Evolutionary conservation across 139 green algal genomes (phyloP).

Genomic region (Gonium pectorale): DNA sequence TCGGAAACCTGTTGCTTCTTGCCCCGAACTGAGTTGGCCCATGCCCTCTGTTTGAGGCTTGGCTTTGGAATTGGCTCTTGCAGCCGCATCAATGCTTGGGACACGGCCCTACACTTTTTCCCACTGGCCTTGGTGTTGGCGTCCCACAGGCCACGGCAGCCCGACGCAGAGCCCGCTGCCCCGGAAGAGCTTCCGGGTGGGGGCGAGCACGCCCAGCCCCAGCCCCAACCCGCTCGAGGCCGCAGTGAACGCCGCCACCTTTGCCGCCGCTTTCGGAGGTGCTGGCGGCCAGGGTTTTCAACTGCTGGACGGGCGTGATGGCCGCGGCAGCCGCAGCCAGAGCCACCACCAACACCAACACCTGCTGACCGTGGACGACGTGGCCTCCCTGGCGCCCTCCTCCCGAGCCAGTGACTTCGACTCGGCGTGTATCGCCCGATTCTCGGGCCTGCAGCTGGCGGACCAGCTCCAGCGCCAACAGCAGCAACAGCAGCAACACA

Average conservation of each 20-base stretch:
- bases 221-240: not conserved
- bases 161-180: not conserved
- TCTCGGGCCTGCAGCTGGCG: slow-evolving; percentile 29
- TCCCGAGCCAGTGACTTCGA: not conserved
- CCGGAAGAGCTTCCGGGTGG: no score
- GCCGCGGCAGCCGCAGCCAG: not conserved
- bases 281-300: no score
- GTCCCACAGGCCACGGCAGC: not conserved
- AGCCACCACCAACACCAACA: not conserved
- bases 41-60: no score
- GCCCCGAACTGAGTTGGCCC: no score
- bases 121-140: no score
- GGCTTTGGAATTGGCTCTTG: no score
- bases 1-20: no score
- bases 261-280: no score
- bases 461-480: slow-evolving; percentile 27
- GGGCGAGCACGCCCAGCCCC: not conserved
- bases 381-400: not conserved
- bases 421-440: slow-evolving; percentile 10
- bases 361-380: not conserved
- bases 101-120: no score
- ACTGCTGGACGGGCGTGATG: not conserved
- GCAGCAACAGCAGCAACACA: not conserved
- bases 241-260: no score
- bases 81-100: no score